Base-by-base conservation (phyloP, 768 basidiomycete species). In the Trametes punicea region DNA sequence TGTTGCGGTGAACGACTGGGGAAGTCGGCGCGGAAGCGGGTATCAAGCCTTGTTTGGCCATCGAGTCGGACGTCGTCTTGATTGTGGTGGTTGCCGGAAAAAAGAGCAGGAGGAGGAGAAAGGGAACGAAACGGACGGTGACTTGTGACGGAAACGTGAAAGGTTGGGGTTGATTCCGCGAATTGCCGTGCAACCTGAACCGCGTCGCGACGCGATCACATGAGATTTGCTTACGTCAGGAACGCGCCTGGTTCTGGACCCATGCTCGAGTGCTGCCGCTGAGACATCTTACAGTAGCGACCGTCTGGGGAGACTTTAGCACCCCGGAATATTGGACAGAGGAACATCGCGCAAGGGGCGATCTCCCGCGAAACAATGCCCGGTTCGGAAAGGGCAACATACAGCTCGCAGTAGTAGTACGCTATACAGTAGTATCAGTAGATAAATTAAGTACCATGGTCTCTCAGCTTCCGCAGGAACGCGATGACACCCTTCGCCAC, bases 381-480 rank as follows among this genome's bases (percentile, higher is more conserved):
- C n/a, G n/a, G n/a, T n/a, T n/a, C n/a, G n/a, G n/a, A n/a, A n/a
- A n/a, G n/a, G n/a, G n/a, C n/a, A n/a, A n/a, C n/a, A n/a, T n/a
- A n/a, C n/a, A n/a, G n/a, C n/a, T n/a, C n/a, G n/a, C n/a, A n/a
- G n/a, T n/a, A n/a, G n/a, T n/a, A n/a, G n/a, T n/a, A n/a, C n/a
- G n/a, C n/a, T n/a, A n/a, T n/a, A n/a, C n/a, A n/a, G n/a, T n/a
- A n/a, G n/a, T n/a, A n/a, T n/a, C n/a, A n/a, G n/a, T n/a, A n/a
- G n/a, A n/a, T n/a, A n/a, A n/a, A 31, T 30, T 18, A 33, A 8
- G 15, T n/a, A 11, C 56, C 6, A 11, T 38, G 46, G 33, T 63
- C 62, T 26, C 60, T 62, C 55, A 82, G 65, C 20, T 49, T 56
- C 60, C 82, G 78, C 67, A 88, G 69, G 70, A 82, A 84, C 48